Conservation (phyloP, 495 filamentous ascomycete species). For the Antarctomyces pellizariae region DNA sequence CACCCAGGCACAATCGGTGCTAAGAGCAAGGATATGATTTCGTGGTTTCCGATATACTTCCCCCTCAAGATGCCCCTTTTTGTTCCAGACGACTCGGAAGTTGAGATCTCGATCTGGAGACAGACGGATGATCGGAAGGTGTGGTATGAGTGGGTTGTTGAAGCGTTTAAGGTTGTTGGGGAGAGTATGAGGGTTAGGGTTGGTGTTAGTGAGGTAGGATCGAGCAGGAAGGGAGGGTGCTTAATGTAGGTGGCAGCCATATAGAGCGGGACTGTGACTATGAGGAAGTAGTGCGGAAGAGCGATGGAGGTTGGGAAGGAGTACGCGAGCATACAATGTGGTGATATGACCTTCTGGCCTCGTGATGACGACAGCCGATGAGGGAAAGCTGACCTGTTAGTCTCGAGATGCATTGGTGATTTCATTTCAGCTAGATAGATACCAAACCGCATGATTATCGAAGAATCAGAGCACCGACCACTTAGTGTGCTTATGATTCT, state of each 20-base stretch:
- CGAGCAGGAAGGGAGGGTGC: conserved; percentile 74
- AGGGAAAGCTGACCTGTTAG: too few species aligned
- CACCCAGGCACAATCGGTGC: conserved; percentile 76
- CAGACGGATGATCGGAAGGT: conserved; percentile 88
- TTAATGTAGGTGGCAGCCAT: conserved; percentile 80
- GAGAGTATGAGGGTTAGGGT: conserved; percentile 44
- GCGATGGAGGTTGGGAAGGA: too few species aligned
- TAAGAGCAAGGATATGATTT: conserved; percentile 92
- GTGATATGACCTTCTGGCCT: too few species aligned
- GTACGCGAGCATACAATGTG: neutral
- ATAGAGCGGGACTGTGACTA: too few species aligned
- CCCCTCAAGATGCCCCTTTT: conserved; percentile 88
- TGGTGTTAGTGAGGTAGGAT: conserved; percentile 64
- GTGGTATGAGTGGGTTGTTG: conserved; percentile 97
- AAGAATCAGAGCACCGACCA: too few species aligned
- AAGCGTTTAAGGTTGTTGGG: conserved; percentile 44
- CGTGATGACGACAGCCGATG: too few species aligned
- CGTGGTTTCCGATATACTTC: conserved; percentile 98
- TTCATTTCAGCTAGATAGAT: too few species aligned
- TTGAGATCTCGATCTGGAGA: conserved; percentile 83
- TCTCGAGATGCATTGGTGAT: too few species aligned
- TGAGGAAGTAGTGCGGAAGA: neutral
- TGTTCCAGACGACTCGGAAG: conserved; percentile 58
- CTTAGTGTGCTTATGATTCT: too few species aligned
- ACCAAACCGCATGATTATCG: too few species aligned